Conservation (phyloP, 225 moss, liverwort and hornwort genomes). For the Thuidium tamariscinum region DNA sequence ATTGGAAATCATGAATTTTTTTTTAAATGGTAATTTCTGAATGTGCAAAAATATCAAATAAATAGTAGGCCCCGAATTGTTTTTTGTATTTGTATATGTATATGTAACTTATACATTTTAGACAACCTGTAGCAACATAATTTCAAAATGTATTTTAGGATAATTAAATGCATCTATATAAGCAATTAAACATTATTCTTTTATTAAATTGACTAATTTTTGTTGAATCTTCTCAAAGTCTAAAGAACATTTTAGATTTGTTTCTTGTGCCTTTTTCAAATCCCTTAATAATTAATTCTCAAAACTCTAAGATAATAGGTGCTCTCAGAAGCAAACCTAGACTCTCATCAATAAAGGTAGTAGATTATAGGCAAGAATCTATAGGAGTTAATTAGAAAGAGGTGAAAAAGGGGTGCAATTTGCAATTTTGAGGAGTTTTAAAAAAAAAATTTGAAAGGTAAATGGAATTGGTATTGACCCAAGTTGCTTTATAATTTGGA, state of each 20-base stretch:
- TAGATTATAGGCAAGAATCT: too few species aligned
- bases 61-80: fast-evolving
- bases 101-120: not conserved
- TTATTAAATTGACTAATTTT: not conserved
- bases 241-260: not conserved
- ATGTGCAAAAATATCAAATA: not conserved
- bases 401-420: not conserved
- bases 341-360: too few species aligned
- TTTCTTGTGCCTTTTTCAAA: not conserved
- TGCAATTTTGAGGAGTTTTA: too few species aligned
- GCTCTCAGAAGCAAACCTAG: too few species aligned
- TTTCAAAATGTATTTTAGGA: not conserved
- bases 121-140: too few species aligned
- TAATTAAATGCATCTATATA: not conserved
- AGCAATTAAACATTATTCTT: not conserved
- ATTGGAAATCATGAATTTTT: not conserved
- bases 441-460: too few species aligned
- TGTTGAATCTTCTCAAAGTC: too few species aligned
- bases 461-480: too few species aligned
- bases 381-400: not conserved
- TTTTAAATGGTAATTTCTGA: too few species aligned
- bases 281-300: too few species aligned
- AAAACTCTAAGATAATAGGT: too few species aligned
- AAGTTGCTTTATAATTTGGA: too few species aligned
- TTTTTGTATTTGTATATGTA: not conserved